Evolutionary conservation across 768 basidiomycete genomes (phyloP).

Genomic region (Clathrus columnatus): DNA sequence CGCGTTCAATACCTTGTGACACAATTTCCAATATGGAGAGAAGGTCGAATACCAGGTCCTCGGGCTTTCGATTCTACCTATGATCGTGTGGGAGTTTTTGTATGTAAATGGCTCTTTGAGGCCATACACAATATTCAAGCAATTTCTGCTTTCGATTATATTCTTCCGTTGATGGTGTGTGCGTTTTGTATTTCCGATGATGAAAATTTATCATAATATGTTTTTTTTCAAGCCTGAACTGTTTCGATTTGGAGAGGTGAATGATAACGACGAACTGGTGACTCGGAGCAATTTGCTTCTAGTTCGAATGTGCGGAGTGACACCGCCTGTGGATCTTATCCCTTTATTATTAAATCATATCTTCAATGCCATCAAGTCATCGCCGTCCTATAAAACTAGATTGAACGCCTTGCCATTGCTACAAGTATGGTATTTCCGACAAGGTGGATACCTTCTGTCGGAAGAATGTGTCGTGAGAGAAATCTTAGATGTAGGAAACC

Average conservation of each 20-base stretch:
- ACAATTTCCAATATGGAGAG: slow-evolving; percentile 61
- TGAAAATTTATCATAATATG: slow-evolving; percentile 8
- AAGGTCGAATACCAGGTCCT: slow-evolving; percentile 60
- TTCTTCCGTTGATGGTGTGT: slow-evolving; percentile 70
- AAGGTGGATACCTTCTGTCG: slow-evolving; percentile 3
- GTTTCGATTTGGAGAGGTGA: slow-evolving; percentile 70
- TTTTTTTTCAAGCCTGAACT: slow-evolving; percentile 51
- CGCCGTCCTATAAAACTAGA: slow-evolving; percentile 80
- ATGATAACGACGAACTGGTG: slow-evolving; percentile 66
- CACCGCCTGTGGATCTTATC: slow-evolving; percentile 62
- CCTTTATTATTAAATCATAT: slow-evolving; percentile 61
- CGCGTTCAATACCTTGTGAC: slow-evolving; percentile 54
- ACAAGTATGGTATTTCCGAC: slow-evolving; percentile 34
- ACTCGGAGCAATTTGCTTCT: slow-evolving; percentile 59
- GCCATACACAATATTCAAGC: slow-evolving; percentile 72
- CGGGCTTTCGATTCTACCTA: slow-evolving; percentile 82
- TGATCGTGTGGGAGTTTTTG: slow-evolving; percentile 60
- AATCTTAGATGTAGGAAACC: slow-evolving; percentile 59
- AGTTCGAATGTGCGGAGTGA: slow-evolving; percentile 79
- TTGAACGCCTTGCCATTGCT: slow-evolving; percentile 80
- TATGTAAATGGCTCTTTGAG: slow-evolving; percentile 74
- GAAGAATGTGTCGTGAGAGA: slow-evolving; percentile 61
- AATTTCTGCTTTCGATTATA: slow-evolving; percentile 68
- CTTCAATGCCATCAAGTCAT: slow-evolving; percentile 67
- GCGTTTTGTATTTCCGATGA: neutral